A percentile compares a stretch with the other conserved stretches of the same genome.
Conservation (phyloP, 2,329 filamentous ascomycete species). For the Fusarium irregulare region DNA sequence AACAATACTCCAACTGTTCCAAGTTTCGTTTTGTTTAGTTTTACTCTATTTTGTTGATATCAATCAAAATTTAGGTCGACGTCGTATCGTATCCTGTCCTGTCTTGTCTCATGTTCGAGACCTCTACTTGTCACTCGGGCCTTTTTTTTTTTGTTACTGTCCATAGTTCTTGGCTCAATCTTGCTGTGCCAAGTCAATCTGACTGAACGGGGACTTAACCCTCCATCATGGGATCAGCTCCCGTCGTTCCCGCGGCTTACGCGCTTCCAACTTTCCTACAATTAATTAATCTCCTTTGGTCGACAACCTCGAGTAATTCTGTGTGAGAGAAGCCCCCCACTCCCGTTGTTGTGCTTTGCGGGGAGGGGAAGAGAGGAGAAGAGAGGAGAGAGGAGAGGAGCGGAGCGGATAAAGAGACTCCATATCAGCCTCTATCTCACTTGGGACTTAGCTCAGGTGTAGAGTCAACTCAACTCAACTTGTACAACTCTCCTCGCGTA, state of each 20-base stretch:
- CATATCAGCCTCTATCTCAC: constrained; percentile 22
- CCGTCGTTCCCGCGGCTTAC: constrained; percentile 31
- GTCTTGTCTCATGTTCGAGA: constrained; percentile 20
- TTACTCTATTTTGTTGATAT: constrained; percentile 30
- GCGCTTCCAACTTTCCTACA: constrained; percentile 32
- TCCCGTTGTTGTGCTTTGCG: constrained; percentile 2
- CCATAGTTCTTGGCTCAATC: constrained; percentile 9
- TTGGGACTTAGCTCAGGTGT: background rate
- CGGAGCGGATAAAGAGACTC: constrained; percentile 20
- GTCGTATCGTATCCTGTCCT: constrained; percentile 6
- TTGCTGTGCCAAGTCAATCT: background rate
- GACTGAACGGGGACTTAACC: background rate
- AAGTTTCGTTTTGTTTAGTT: constrained; percentile 3
- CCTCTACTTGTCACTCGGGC: constrained; percentile 24
- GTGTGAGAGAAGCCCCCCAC: constrained; percentile 12
- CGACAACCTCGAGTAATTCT: constrained; percentile 3
- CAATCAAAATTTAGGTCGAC: background rate
- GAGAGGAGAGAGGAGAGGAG: background rate
- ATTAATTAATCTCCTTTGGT: background rate
- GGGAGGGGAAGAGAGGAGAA: background rate
- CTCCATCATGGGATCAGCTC: constrained; percentile 21
- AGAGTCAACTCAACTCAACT: background rate
- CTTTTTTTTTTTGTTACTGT: constrained; percentile 6
- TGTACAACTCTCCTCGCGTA: constrained; percentile 3
- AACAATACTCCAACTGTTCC: constrained; percentile 14